Evolutionary conservation across 352 stramenopile genomes (phyloP), one percentile per base, ranked within the genome.

Genomic region (Pythium vanterpoolii): DNA sequence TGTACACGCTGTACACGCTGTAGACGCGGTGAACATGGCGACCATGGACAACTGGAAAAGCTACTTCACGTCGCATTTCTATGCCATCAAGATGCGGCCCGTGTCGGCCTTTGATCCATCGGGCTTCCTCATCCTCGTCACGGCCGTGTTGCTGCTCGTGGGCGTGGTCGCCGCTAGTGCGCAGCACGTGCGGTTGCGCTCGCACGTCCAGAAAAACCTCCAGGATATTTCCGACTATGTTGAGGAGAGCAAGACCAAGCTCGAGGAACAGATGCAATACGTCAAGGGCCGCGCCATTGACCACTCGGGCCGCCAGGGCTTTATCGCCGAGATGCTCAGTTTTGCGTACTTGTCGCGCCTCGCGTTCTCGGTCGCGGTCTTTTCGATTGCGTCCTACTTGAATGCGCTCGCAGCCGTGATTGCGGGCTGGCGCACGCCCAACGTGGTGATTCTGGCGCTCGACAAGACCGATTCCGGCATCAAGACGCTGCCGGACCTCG

Each of bases 241-340:
- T 6, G 75, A 73, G 26, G 76, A 87, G 56, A 78, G 78, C 62
- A 82, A 69, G 57, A 70, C 59, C 64, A 65, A 81, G 19, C 71
- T 92, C 36, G 83, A 81, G 27, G 80, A 83, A 60, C 86, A 89
- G 63, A 64, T 92, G 60, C 73, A 83, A 69, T 84, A 86, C 64
- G 73, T 90, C 39, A 87, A 88, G 54, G 72, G 65, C 34, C 74
- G 73, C 42, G 85, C 81, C 33, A 89, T 90, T 53, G 77, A 84
- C 66, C 83, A 92, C 68, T 89, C 77, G 49, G 72, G 67, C 0
- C 83, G 79, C 19, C 81, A 92, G 67, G 86, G 86, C 27, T 95
- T 95, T 65, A 88, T 93, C 60, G 73, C 76, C 44, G 83, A 95
- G 72, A 95, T 95, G 86, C 73, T 93, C 50, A 93, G 83, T 75